Evolutionary conservation across 495 filamentous ascomycete genomes (phyloP), one percentile per base, ranked within the genome.

Genomic region (Patellaria atrata): DNA sequence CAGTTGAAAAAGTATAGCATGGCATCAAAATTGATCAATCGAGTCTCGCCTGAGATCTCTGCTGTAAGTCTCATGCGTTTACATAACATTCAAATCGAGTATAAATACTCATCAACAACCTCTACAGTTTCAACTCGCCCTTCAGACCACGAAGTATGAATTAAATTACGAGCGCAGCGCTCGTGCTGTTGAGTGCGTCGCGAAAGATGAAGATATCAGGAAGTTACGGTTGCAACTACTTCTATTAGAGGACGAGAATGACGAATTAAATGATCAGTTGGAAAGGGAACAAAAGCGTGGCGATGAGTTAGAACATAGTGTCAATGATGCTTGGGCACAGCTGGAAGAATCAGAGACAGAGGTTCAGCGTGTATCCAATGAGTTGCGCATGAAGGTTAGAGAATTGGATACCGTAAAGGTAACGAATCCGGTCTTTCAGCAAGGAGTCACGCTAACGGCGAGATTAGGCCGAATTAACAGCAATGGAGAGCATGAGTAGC

Each of bases 331-430:
- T 12, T 67, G 68, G 33, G 45, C 46, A 22, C 67, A 76, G 40
- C 58, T 87, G 9, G 62, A 75, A 17, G 57, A 65, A 24, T 55
- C 66, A 28, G 58, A 65, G 25, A 64, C 68, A 15, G 65, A 75
- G 36, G 57, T 68, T 28, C 60, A 70, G 47, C 57, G 55, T 13
- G 53, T 76, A 22, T 70, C 79, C 41, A 59, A 50, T 32, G 55
- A 73, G 27, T 45, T 75, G 28, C 68, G 72, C 22, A 54, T 56
- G 4, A 71, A 76, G 39, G 54, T 64, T 8, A 68, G 63, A 38
- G 81, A 89, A 50, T 62, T 78, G 31, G 59, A 72, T 25, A 75
- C 61, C 25, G 51, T 86, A 10, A 80, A 73, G 63, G 82, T 84
- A 62, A 25, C 57, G 19, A 21, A 22, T 12, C n/a, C 11, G 14